Evolutionary conservation across 805 yeast genomes (phyloP).

Genomic region (Diddensiella santjacobensis): DNA sequence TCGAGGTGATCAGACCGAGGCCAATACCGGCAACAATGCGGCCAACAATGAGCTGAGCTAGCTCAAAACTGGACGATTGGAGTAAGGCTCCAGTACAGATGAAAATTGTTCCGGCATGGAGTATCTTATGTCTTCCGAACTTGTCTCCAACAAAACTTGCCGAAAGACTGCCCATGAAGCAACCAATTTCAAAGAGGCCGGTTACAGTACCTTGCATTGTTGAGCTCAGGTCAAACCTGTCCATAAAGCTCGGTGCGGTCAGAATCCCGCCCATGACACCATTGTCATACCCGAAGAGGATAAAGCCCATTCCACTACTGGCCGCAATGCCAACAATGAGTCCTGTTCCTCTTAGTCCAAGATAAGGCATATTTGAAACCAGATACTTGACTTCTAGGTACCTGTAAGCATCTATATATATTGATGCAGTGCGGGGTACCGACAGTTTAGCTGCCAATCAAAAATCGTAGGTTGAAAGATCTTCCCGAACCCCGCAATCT

Average conservation of each 20-base stretch:
- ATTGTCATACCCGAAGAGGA: conserved; percentile 64
- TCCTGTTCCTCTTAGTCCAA: conserved; percentile 1
- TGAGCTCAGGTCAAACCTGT: conserved; percentile 35
- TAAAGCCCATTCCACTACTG: conserved; percentile 25
- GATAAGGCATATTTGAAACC: not conserved
- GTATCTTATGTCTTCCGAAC: conserved; percentile 6
- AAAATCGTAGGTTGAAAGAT: too few relatives aligned
- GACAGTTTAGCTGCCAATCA: too few relatives aligned
- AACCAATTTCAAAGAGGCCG: conserved; percentile 11
- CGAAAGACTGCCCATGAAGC: conserved; percentile 7
- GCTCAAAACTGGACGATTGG: conserved; percentile 36
- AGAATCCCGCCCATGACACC: conserved; percentile 75
- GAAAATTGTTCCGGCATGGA: conserved; percentile 7
- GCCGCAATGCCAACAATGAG: conserved; percentile 4
- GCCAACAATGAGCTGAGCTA: conserved; percentile 40
- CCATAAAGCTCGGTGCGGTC: conserved; percentile 47
- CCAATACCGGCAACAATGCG: conserved; percentile 73
- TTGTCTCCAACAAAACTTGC: conserved; percentile 13
- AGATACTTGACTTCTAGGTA: too few relatives aligned
- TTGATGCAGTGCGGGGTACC: too few relatives aligned
- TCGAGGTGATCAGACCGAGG: conserved; percentile 69
- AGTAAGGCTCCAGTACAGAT: conserved; percentile 9
- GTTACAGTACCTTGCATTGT: conserved; percentile 9
- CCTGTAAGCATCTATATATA: too few relatives aligned
- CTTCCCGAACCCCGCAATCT: too few relatives aligned